Evolutionary conservation across 768 basidiomycete genomes (phyloP).

Genomic region (Termitomyces eurrhizus): DNA sequence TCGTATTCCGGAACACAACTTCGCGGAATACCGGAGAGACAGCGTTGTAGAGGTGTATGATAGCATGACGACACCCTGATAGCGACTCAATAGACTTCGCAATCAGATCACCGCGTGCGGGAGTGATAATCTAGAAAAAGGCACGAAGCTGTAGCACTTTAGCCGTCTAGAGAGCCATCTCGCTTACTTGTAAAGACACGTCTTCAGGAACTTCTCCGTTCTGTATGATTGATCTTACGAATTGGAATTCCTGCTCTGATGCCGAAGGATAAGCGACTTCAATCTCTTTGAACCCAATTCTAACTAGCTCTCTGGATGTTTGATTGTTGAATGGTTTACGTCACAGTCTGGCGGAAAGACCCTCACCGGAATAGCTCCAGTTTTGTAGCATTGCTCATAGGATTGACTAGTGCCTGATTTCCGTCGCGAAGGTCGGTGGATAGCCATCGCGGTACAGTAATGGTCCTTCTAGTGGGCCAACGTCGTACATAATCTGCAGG

Average conservation of each 20-base stretch:
- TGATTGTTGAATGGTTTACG: constrained; percentile 35
- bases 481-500: constrained; percentile 42
- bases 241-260: constrained; percentile 74
- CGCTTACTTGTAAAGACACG: constrained; percentile 73
- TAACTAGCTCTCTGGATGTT: constrained; percentile 65
- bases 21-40: constrained; percentile 71
- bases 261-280: constrained; percentile 84
- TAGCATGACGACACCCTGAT: constrained; percentile 70
- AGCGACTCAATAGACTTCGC: constrained; percentile 68
- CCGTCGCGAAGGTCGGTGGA: constrained; percentile 83
- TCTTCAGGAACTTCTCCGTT: constrained; percentile 63
- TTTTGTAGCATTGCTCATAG: constrained; percentile 71
- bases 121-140: constrained; percentile 61
- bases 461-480: constrained; percentile 68
- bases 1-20: constrained; percentile 75
- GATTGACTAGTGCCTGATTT: constrained; percentile 80
- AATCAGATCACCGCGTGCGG: constrained; percentile 77
- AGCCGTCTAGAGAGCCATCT: background rate
- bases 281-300: constrained; percentile 83
- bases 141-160: background rate
- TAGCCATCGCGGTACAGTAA: constrained; percentile 70
- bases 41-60: constrained; percentile 88
- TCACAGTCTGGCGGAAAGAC: background rate
- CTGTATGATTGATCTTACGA: constrained; percentile 69
- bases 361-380: constrained; percentile 44